These are phyloP conservation scores for Ramalina peruviana DNA, from an alignment of 495 filamentous ascomycete species.

Conservation along the genomic window DNA sequence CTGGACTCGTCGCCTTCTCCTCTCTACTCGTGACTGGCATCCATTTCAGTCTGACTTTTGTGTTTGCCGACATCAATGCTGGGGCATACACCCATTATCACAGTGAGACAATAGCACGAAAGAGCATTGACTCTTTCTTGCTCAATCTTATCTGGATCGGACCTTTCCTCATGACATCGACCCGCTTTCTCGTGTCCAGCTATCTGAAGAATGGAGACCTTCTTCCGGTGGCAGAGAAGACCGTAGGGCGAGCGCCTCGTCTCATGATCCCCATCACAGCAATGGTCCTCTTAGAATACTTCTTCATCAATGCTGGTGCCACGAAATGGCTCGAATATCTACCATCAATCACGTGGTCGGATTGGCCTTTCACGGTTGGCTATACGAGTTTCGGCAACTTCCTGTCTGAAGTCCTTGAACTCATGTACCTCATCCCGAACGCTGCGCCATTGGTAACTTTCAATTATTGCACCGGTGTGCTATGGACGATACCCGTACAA, in stretches of 20 bases:
- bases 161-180: constrained; percentile 29
- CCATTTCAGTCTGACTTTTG: constrained; percentile 26
- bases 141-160: constrained; percentile 28
- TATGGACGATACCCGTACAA: constrained; percentile 32
- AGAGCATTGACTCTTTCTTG: constrained; percentile 24
- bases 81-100: constrained; percentile 19
- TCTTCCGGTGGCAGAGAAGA: constrained; percentile 23
- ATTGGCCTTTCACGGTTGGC: constrained; percentile 25
- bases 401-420: constrained; percentile 24
- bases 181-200: constrained; percentile 23
- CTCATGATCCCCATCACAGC: constrained; percentile 26
- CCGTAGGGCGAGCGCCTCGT: constrained; percentile 23
- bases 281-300: constrained; percentile 27
- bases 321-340: constrained; percentile 26
- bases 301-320: constrained; percentile 28
- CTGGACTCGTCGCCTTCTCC: constrained; percentile 24
- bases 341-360: constrained; percentile 29
- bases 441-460: constrained; percentile 28
- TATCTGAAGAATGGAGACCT: constrained; percentile 26
- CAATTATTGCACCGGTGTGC: constrained; percentile 31
- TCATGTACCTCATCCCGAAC: constrained; percentile 30
- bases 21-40: constrained; percentile 24
- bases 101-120: constrained; percentile 22
- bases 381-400: constrained; percentile 22
- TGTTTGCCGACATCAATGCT: constrained; percentile 20